Evolutionary conservation across 116 monocot species (phyloP), one percentile per base, ranked within the genome.

Genomic region (Papilionanthe hybrid): DNA sequence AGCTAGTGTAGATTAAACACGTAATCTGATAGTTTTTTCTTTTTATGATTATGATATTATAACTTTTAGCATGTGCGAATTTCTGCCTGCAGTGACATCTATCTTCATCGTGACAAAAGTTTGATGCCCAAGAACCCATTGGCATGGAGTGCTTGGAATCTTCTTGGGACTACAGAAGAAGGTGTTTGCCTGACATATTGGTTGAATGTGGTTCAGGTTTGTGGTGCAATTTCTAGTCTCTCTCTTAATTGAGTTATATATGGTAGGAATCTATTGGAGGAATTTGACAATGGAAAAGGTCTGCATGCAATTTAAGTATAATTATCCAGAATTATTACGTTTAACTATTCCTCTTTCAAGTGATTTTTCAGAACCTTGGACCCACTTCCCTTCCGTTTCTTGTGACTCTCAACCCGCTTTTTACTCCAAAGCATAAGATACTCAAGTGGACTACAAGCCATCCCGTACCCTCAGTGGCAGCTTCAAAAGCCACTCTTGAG

Each of bases 101-200:
- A 87, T 89, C 91, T 99, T 82, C 98, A 99, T 74, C 86, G 74
- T 28, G 98, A 99, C 76, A 81, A 82, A 87, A 99, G 42, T 72
- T 42, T 99, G 55, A 95, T 99, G 98, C 98, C 98, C 19, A 81
- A 74, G 72, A 99, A 91, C 75, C 86, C 72, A 79, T 84, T 90
- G 68, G 95, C 95, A 87, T 99, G 98, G 98, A 91, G 98, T 84
- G 88, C 95, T 18, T 99, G 98, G 95, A 99, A 99, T 85, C 95
- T 99, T 84, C 89, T 95, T 77, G 98, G 98, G 53, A 89, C 81
- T 37, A 83, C 91, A 80, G 77, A 53, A 4, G 77, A 69, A 73
- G 91, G 95, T 47, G 91, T 85, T 50, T 91, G 91, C 68, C 78
- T 99, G 63, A 95, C 98, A 72, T 99, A 99, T 83, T 99, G 94